Percentiles rank a stretch among this genome's conserved stretches.
Conservation (phyloP, 2,329 filamentous ascomycete species). For the Xylaria sp. region DNA sequence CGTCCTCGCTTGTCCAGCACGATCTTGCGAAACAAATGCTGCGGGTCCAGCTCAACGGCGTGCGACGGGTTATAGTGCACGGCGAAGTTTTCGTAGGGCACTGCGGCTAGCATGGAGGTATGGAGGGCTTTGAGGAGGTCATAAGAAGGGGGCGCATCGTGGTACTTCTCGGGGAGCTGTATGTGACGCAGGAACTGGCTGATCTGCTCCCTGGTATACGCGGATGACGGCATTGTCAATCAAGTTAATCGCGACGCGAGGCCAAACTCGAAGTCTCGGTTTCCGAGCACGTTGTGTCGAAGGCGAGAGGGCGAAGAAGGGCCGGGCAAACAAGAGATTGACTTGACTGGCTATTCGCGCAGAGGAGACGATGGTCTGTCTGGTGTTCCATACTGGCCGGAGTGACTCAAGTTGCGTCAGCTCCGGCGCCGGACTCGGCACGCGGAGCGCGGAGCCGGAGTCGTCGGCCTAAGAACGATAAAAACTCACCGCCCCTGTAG, state of each 20-base stretch:
- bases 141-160: constrained; percentile 25
- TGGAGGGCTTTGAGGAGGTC: constrained; percentile 27
- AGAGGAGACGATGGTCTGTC: not conserved
- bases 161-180: constrained; percentile 25
- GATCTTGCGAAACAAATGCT: constrained; percentile 56
- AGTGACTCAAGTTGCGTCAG: constrained; percentile 12
- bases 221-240: constrained; percentile 17
- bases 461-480: not conserved
- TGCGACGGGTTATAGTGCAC: constrained; percentile 56
- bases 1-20: constrained; percentile 48
- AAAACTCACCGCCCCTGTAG: not conserved
- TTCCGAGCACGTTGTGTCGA: not conserved
- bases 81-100: constrained; percentile 63
- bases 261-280: not conserved
- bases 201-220: constrained; percentile 26
- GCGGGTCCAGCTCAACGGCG: constrained; percentile 50
- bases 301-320: no score
- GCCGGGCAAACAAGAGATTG: not conserved
- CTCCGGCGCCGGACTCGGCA: constrained; percentile 19
- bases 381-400: not conserved
- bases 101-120: constrained; percentile 40
- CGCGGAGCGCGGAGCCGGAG: constrained; percentile 5
- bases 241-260: not conserved
- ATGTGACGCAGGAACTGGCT: constrained; percentile 30
- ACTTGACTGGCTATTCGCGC: not conserved